Base-by-base conservation (phyloP, 768 basidiomycete species). In the Phylloporus arenicola region DNA sequence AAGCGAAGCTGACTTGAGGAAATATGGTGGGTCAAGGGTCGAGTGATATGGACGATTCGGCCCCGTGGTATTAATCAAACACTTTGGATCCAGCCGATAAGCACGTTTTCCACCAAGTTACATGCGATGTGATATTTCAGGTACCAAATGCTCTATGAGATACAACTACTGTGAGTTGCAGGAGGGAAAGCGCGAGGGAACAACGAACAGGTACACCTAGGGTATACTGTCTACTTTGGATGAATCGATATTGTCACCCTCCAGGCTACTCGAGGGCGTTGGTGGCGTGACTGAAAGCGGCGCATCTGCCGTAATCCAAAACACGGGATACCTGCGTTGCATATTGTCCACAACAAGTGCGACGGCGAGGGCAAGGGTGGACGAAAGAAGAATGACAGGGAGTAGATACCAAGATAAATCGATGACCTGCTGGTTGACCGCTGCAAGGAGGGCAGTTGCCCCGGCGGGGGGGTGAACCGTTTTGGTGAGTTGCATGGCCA, bases 381-480 rank as follows among this genome's bases (percentile, higher is more conserved):
- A 76, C 5, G 75, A 72, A 6, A 82, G 69, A 11, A 82, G 67
- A 42, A 80, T 59, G 39, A 80, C 71, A 13, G 77, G 77, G 12
- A 82, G 65, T 51, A 77, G 75, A 55, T 78, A 75, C 79, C 78
- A 80, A 12, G 73, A 74, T 40, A 80, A 58, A n/a, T 62, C 54
- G 16, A 75, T 60, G 16, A 77, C 61, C 14, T 75, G 68, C 13
- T 65, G 52, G 56, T 72, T 74, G 24, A 76, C 60, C 2, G 74
- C 70, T 17, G 78, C 73, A 10, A 81, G 65, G 30, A 81, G 66
- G 19, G 79, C 78, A 1, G 79, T 80, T n/a, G 77, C 80, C 50
- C 79, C 81, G 45, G 77, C 79, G 19, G 80, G 80, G 3, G 80
- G 80, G 57, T 81, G 80, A 9, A 72, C 73, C 6, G 75, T 81